A percentile compares a stretch with the other conserved stretches of the same genome.
Evolutionary conservation across 2,329 filamentous ascomycete genomes (phyloP).

Genomic region (Fusarium devonianum): DNA sequence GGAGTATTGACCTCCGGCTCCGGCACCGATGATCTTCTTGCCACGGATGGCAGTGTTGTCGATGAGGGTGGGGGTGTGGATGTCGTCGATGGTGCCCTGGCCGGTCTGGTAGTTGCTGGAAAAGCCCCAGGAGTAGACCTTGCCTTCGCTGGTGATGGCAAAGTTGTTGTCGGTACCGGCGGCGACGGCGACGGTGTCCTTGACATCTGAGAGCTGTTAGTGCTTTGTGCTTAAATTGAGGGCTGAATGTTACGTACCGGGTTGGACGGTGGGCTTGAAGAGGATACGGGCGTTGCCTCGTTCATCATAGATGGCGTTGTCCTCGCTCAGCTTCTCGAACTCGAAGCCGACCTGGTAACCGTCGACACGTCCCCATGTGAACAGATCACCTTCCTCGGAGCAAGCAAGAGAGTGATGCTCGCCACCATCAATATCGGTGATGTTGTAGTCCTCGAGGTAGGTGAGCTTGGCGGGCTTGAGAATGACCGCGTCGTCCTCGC

Average conservation of each 20-base stretch:
- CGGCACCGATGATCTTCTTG: conserved; percentile 78
- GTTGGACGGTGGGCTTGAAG: conserved; percentile 48
- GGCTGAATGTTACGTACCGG: conserved; percentile 51
- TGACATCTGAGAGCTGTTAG: conserved; percentile 48
- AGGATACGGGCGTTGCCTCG: conserved; percentile 71
- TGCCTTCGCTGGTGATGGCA: conserved; percentile 72
- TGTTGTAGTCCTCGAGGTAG: conserved; percentile 67
- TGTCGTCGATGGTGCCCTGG: conserved; percentile 78
- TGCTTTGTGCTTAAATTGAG: neutral
- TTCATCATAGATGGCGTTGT: conserved; percentile 68
- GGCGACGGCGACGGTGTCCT: conserved; percentile 62
- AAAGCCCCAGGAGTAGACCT: conserved; percentile 83
- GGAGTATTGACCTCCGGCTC: conserved; percentile 86
- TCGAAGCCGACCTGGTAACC: conserved; percentile 63
- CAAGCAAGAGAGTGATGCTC: conserved; percentile 77
- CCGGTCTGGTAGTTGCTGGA: conserved; percentile 82
- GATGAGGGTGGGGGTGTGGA: conserved; percentile 78
- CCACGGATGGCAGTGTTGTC: conserved; percentile 84
- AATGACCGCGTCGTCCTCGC: conserved; percentile 68
- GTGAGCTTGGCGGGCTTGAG: conserved; percentile 74
- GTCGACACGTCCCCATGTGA: conserved; percentile 68
- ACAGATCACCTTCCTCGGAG: conserved; percentile 62
- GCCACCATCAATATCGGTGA: conserved; percentile 73
- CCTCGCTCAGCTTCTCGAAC: conserved; percentile 55
- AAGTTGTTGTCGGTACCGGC: conserved; percentile 79